These are phyloP conservation scores for Phaeophleospora eucalypticola DNA, from an alignment of 2,329 filamentous ascomycete species.

Conservation along the genomic window DNA sequence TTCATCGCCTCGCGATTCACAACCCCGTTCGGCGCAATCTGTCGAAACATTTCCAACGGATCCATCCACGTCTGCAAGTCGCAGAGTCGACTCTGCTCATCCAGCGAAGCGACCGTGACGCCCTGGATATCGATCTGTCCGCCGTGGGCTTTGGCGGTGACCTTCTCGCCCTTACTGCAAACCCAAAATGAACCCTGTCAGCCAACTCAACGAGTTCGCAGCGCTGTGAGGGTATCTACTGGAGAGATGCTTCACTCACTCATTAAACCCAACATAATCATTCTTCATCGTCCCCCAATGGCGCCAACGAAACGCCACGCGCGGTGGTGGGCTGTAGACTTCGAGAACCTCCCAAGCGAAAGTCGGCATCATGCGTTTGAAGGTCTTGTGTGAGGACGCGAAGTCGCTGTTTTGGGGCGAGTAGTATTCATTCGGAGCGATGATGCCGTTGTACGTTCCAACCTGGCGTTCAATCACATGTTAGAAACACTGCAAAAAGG, in stretches of 20 bases:
- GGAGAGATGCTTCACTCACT: too few relatives aligned
- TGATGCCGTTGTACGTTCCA: constrained; percentile 66
- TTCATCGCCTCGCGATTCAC: constrained; percentile 43
- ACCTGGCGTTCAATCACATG: constrained; percentile 32
- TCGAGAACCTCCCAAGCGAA: constrained; percentile 69
- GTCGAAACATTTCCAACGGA: constrained; percentile 62
- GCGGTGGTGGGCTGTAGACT: constrained; percentile 62
- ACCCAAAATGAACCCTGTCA: constrained; percentile 19
- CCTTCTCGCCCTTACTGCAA: constrained; percentile 57
- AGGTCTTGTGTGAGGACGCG: constrained; percentile 62
- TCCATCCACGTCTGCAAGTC: constrained; percentile 63
- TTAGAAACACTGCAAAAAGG: not conserved
- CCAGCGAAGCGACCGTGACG: constrained; percentile 58
- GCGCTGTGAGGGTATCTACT: constrained; percentile 6
- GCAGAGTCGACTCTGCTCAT: constrained; percentile 56
- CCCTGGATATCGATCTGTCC: constrained; percentile 61
- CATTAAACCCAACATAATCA: constrained; percentile 62
- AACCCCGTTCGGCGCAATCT: constrained; percentile 53
- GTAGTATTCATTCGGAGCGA: constrained; percentile 61
- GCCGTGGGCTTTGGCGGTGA: constrained; percentile 59
- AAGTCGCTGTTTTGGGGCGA: constrained; percentile 60
- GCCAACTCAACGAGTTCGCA: not conserved
- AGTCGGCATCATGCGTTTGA: constrained; percentile 69
- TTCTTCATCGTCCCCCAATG: constrained; percentile 66
- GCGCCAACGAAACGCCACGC: constrained; percentile 61